A percentile compares a stretch with the other conserved stretches of the same genome.
Conservation (phyloP, 2,329 filamentous ascomycete species). For the Pyrenochaeta sp. region DNA sequence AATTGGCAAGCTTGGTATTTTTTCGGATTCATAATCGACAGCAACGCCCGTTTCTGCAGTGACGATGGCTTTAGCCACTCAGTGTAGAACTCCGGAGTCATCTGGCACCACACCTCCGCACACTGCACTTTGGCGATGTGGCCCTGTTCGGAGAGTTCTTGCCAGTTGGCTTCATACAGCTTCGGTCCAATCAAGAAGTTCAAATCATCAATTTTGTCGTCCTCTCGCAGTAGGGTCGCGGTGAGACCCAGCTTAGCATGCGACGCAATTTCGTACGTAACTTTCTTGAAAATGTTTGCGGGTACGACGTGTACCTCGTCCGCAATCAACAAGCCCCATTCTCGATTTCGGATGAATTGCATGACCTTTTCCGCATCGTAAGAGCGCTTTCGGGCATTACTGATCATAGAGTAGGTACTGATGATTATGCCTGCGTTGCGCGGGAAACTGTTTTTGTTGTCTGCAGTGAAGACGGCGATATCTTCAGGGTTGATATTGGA, state of each 20-base stretch:
- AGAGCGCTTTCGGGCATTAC: conserved; percentile 82
- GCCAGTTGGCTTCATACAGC: conserved; percentile 98
- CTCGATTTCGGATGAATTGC: conserved; percentile 85
- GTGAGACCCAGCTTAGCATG: conserved; percentile 96
- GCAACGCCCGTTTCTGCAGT: conserved; percentile 69
- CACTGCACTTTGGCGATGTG: conserved; percentile 98
- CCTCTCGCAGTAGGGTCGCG: conserved; percentile 90
- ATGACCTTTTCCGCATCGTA: conserved; percentile 98
- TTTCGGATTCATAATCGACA: conserved; percentile 96
- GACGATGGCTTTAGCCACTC: conserved; percentile 79
- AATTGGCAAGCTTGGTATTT: conserved; percentile 98
- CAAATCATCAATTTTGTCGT: conserved; percentile 96
- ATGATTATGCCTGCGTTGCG: conserved; percentile 95
- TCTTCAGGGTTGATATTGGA: conserved; percentile 96
- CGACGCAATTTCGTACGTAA: conserved; percentile 90
- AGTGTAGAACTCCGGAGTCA: conserved; percentile 98
- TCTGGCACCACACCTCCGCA: conserved; percentile 98
- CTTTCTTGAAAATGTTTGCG: conserved; percentile 93
- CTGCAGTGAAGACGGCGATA: conserved; percentile 93
- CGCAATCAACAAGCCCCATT: conserved; percentile 97
- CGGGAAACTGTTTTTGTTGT: conserved; percentile 85
- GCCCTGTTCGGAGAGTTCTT: conserved; percentile 95
- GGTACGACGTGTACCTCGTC: conserved; percentile 99
- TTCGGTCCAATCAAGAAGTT: conserved; percentile 98
- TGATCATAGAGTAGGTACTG: conserved; percentile 99